Evolutionary conservation across 306 rosid species (phyloP).

Genomic region (Cicer cuneatum): DNA sequence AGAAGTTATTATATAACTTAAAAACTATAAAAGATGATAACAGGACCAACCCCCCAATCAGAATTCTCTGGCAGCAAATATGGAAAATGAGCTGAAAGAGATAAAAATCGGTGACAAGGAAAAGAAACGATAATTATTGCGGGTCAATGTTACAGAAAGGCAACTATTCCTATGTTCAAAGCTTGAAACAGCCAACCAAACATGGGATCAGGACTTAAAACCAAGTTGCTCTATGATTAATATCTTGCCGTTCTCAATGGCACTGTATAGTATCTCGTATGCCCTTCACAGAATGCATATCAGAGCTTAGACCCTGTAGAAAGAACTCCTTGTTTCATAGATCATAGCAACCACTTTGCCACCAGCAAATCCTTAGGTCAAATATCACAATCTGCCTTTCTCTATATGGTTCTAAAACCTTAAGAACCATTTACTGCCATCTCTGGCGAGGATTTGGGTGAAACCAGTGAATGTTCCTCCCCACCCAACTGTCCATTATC

Average conservation of each 20-base stretch:
- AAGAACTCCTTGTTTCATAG: constrained; percentile 38
- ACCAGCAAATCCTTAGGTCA: constrained; percentile 52
- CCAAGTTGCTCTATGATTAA: constrained; percentile 43
- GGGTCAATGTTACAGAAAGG: constrained; percentile 69
- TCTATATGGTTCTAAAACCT: constrained; percentile 38
- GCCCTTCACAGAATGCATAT: constrained; percentile 47
- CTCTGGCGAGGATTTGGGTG: constrained; percentile 88
- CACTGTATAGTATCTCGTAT: constrained; percentile 59
- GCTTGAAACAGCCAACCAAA: constrained; percentile 50
- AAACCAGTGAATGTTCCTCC: constrained; percentile 73
- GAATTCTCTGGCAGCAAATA: constrained; percentile 40
- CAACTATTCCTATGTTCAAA: constrained; percentile 59
- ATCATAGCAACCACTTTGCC: constrained; percentile 52
- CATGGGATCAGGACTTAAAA: constrained; percentile 45
- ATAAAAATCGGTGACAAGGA: constrained; percentile 40
- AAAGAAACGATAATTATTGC: constrained; percentile 58
- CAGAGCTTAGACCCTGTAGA: constrained; percentile 43
- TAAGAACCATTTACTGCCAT: constrained; percentile 87
- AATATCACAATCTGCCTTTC: constrained; percentile 42
- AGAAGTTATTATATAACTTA: constrained; percentile 35
- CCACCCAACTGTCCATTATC: constrained; percentile 69
- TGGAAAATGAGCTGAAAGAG: constrained; percentile 41
- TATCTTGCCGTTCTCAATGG: constrained; percentile 46
- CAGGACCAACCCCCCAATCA: constrained; percentile 40
- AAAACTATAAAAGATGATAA: constrained; percentile 10